Conservation (phyloP, 2,329 filamentous ascomycete genomes). For the Diaporthe ampelina region DNA sequence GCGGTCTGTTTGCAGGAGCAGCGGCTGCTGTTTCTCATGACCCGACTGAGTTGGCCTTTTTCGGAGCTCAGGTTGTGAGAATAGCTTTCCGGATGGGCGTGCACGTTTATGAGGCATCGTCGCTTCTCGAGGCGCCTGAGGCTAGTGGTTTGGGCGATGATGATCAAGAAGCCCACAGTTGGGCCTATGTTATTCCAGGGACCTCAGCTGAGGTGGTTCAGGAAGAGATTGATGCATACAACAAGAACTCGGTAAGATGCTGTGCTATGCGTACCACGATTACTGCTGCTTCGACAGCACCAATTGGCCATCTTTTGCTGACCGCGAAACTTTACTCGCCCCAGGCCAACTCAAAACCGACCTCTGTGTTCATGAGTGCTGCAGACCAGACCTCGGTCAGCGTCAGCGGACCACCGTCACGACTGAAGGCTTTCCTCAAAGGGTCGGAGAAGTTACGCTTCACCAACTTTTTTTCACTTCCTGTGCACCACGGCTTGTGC, state of each 20-base stretch:
- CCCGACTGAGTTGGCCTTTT: constrained; percentile 54
- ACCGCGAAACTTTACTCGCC: too few species aligned
- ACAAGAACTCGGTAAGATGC: too few species aligned
- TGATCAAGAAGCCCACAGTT: constrained; percentile 47
- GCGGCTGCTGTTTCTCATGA: constrained; percentile 57
- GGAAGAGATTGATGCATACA: constrained; percentile 52
- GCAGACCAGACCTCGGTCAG: constrained; percentile 48
- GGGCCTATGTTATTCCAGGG: constrained; percentile 58
- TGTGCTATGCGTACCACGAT: too few species aligned
- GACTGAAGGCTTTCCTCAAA: constrained; percentile 51
- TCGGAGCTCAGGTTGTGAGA: constrained; percentile 57
- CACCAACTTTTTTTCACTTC: constrained; percentile 49
- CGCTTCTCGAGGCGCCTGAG: constrained; percentile 55
- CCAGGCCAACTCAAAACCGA: too few species aligned
- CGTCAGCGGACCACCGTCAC: constrained; percentile 62
- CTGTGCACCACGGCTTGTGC: constrained; percentile 37
- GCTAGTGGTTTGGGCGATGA: constrained; percentile 37
- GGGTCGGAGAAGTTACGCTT: constrained; percentile 49
- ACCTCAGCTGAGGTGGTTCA: constrained; percentile 51
- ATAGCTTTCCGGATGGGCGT: constrained; percentile 62
- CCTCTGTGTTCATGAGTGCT: too few species aligned
- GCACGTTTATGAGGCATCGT: constrained; percentile 56
- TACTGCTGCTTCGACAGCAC: too few species aligned
- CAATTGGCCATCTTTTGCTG: too few species aligned
- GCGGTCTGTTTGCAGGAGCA: constrained; percentile 58